Conservation (phyloP, 108 stramenopile genomes). For the Skeletonema menzelii region DNA sequence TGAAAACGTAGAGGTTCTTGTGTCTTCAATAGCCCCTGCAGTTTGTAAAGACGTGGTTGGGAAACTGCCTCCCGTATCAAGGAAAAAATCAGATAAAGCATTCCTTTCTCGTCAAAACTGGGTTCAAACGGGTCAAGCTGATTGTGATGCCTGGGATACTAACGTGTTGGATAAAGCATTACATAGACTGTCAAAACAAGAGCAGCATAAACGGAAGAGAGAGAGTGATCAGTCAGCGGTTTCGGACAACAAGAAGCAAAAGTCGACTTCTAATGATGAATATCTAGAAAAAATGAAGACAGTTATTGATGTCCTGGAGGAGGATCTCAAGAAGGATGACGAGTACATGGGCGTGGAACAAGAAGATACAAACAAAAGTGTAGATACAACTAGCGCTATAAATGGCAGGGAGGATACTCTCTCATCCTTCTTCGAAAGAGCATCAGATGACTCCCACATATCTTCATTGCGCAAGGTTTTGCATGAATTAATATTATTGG, state of each 20-base stretch:
- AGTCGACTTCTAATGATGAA: not conserved
- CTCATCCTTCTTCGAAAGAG: conserved; percentile 2
- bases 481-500: conserved; percentile 24
- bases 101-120: not conserved
- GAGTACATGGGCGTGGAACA: not conserved
- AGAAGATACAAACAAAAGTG: not conserved
- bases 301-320: not conserved
- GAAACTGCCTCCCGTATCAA: conserved; percentile 47
- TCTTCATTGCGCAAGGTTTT: conserved; percentile 17
- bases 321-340: conserved; percentile 6
- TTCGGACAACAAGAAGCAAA: not conserved
- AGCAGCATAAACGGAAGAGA: not conserved
- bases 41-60: conserved; percentile 48
- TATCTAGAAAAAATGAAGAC: conserved; percentile 10
- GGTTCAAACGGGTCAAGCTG: not conserved
- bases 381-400: not conserved
- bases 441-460: not conserved
- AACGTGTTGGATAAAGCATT: conserved; percentile 11
- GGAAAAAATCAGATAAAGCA: conserved; percentile 2
- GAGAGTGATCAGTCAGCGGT: not conserved
- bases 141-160: conserved; percentile 17
- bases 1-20: conserved; percentile 67
- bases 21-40: conserved; percentile 57
- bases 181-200: not conserved
- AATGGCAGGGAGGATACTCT: not conserved